Evolutionary conservation across 768 basidiomycete genomes (phyloP), one percentile per base, ranked within the genome.

Genomic region (Mrakia blollopis): DNA sequence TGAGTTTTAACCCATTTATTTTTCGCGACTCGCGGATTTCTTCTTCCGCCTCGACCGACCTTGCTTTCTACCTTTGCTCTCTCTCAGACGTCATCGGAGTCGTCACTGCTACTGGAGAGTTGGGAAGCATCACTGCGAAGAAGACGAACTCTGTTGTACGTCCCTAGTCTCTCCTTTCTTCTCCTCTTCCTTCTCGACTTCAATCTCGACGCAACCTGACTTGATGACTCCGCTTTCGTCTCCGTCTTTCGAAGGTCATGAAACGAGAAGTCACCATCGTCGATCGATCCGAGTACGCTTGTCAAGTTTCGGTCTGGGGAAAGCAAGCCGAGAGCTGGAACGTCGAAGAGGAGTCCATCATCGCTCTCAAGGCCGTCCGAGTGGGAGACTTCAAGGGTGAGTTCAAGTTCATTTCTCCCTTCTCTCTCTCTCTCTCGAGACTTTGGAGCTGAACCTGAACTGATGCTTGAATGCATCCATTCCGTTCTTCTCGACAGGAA

Each of bases 231-330:
- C 28, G 4, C 16, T 8, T 30, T 63, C 32, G 5, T 32, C 23
- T 21, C 2, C 14, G 32, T 21, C 14, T 0, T 30, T 65, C 6
- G 68, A 9, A 96, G 92, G 87, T 94, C 77, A 86, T 88, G 50
- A 98, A 98, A 84, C 90, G 96, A 62, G 96, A 99, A 61, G 85
- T 99, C 71, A 90, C 88, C 0, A 84, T 99, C 41, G 95, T 94
- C 18, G 96, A 99, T 82, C 88, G 88, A 78, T 91, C 93, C 10
- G 87, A 87, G 47, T 92, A 85, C 80, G 88, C 90, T 25, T 90
- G 93, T 57, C 88, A 93, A 44, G 82, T 98, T 79, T 98, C 96
- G 3, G 85, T 98, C 44, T 99, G 96, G 97, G 97, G 96, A 30
- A 93, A 91, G 83, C 78, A 79, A 76, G 62, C 77, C 23, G 78